Conservation (phyloP, 768 basidiomycete genomes). For the Steccherinum ochraceum region DNA sequence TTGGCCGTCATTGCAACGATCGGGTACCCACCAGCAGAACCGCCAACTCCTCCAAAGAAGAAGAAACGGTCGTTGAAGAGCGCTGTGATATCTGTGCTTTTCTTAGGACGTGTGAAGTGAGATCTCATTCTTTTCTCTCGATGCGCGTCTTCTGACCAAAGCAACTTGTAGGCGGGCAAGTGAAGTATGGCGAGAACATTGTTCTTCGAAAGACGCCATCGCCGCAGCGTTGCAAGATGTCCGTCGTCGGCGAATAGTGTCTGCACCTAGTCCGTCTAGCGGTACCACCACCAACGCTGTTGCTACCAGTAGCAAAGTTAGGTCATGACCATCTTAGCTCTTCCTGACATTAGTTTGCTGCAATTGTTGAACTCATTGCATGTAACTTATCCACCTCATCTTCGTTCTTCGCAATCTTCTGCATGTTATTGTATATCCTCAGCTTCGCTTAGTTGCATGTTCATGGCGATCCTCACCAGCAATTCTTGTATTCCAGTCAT, state of each 20-base stretch:
- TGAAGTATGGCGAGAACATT: slow-evolving; percentile 57
- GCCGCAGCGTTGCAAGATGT: slow-evolving; percentile 67
- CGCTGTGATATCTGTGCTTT: slow-evolving; percentile 51
- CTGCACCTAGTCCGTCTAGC: background rate
- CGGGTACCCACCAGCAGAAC: slow-evolving; percentile 51
- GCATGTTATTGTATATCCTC: no score
- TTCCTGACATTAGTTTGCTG: no score
- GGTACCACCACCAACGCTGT: background rate
- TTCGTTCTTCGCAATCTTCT: no score
- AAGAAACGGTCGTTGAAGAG: slow-evolving; percentile 50
- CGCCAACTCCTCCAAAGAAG: slow-evolving; percentile 23
- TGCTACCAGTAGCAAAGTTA: background rate
- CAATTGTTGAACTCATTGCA: no score
- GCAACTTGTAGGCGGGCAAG: slow-evolving; percentile 45
- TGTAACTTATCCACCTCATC: no score
- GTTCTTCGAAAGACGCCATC: slow-evolving; percentile 53
- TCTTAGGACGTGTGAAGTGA: slow-evolving; percentile 60
- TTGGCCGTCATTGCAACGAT: slow-evolving; percentile 70
- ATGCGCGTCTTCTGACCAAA: slow-evolving; percentile 6
- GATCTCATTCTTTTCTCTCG: slow-evolving; percentile 19
- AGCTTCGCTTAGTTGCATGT: no score
- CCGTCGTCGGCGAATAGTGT: slow-evolving; percentile 25
- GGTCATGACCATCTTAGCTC: background rate
- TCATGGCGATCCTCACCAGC: no score
- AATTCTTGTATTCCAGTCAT: no score